Evolutionary conservation across 2,329 filamentous ascomycete genomes (phyloP).

Genomic region (Macroventuria anomochaeta): DNA sequence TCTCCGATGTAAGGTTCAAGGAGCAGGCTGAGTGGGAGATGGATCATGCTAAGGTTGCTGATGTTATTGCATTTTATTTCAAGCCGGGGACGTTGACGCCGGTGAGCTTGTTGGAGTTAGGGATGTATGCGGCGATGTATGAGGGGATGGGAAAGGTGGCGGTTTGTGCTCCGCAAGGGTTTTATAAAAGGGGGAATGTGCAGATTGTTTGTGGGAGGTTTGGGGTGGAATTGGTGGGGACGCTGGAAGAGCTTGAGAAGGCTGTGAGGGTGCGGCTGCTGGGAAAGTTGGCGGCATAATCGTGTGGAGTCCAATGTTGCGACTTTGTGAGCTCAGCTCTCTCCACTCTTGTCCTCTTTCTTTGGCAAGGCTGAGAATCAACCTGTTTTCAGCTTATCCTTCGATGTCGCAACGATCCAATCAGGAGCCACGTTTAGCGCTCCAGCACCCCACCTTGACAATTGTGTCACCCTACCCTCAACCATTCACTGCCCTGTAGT

Average conservation of each 20-base stretch:
- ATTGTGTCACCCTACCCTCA: background rate
- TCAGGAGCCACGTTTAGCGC: no score
- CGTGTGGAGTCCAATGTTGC: background rate
- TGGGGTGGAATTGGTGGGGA: conserved; percentile 54
- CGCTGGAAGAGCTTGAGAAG: conserved; percentile 50
- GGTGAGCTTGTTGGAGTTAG: conserved; percentile 66
- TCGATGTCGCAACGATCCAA: no score
- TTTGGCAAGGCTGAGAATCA: background rate
- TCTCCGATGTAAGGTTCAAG: conserved; percentile 57
- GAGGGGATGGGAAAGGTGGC: conserved; percentile 52
- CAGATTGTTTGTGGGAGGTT: conserved; percentile 60
- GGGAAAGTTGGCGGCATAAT: conserved; percentile 2
- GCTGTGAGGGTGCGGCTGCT: conserved; percentile 36
- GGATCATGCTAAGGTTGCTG: conserved; percentile 60
- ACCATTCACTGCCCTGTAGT: no score
- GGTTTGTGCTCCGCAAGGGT: conserved; percentile 61
- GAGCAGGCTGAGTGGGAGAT: conserved; percentile 69
- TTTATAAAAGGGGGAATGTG: conserved; percentile 67
- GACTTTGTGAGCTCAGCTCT: no score
- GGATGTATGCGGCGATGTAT: conserved; percentile 54
- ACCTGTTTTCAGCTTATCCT: no score
- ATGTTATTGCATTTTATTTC: conserved; percentile 65
- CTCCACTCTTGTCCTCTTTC: no score
- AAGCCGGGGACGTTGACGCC: conserved; percentile 59
- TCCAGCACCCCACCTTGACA: no score